Evolutionary conservation across 306 rosid genomes (phyloP).

Genomic region (Cotoneaster glaucophyllus): DNA sequence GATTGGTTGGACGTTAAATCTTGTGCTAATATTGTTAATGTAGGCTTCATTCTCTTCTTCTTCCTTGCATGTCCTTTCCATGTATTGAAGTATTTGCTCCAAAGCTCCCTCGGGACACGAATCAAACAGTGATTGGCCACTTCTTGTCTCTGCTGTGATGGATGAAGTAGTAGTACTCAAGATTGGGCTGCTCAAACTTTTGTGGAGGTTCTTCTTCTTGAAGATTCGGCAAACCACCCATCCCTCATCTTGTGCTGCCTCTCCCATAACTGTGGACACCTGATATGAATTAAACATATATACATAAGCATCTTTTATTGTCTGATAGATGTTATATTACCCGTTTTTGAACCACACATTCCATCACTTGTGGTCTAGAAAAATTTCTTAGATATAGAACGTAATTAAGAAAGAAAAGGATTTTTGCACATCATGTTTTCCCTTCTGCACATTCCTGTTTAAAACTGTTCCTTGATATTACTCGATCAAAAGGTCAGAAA

Average conservation of each 20-base stretch:
- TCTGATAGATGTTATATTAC: neutral
- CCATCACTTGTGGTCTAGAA: neutral
- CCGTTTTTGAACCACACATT: neutral
- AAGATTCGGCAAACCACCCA: slow-evolving; percentile 97
- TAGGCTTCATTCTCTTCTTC: slow-evolving; percentile 37
- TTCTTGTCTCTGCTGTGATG: slow-evolving; percentile 30
- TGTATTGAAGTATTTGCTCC: slow-evolving; percentile 69
- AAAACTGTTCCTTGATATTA: neutral
- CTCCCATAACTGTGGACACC: slow-evolving; percentile 53
- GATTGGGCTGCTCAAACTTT: slow-evolving; percentile 61
- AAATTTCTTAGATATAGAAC: neutral
- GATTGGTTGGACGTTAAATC: slow-evolving; percentile 14
- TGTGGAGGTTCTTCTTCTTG: slow-evolving; percentile 79
- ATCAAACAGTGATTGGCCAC: slow-evolving; percentile 34
- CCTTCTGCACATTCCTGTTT: neutral
- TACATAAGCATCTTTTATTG: neutral
- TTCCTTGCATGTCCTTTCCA: slow-evolving; percentile 59
- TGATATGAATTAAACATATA: neutral
- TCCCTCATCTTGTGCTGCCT: slow-evolving; percentile 66
- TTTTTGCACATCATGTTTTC: neutral
- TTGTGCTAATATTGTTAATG: slow-evolving; percentile 7
- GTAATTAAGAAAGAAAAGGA: neutral
- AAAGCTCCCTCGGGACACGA: slow-evolving; percentile 43
- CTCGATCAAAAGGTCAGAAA: neutral
- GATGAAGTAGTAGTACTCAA: slow-evolving; percentile 11